Evolutionary conservation across 305 asterid species (phyloP).

Genomic region (Solanum chacoense): DNA sequence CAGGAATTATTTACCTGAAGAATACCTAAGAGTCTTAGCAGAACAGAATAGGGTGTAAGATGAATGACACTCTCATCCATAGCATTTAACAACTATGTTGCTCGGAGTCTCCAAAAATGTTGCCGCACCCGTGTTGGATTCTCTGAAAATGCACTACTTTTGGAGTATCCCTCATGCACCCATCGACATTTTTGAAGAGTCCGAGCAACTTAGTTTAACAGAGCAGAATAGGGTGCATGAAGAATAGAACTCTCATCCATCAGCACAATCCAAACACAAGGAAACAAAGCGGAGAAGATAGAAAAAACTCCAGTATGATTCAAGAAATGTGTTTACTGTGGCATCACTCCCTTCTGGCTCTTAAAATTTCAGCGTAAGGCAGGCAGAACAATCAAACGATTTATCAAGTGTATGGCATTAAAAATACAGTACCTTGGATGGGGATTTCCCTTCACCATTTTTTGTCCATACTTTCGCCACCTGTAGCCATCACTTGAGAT

Average conservation of each 20-base stretch:
- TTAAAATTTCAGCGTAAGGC: not conserved
- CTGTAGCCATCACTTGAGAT: constrained; percentile 86
- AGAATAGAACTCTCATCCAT: not conserved
- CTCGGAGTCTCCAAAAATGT: not conserved
- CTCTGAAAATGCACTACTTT: not conserved
- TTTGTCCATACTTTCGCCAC: constrained; percentile 93
- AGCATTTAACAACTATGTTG: not conserved
- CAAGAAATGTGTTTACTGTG: not conserved
- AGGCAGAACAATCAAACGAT: not conserved
- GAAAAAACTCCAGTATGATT: not conserved
- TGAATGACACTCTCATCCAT: not conserved
- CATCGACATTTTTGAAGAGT: not conserved
- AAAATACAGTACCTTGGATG: constrained; percentile 58
- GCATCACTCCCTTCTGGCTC: not conserved
- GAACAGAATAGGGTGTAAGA: not conserved
- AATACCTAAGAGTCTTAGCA: not conserved
- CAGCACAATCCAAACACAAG: not conserved
- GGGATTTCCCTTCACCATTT: constrained; percentile 91
- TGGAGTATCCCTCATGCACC: not conserved
- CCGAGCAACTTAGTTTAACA: not conserved
- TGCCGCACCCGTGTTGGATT: not conserved
- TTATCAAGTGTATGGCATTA: not conserved
- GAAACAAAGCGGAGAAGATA: not conserved
- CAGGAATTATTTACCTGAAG: not conserved
- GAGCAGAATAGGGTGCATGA: not conserved